These are phyloP conservation scores for Lentinula sp. DNA, from an alignment of 768 basidiomycete species.

Conservation along the genomic window DNA sequence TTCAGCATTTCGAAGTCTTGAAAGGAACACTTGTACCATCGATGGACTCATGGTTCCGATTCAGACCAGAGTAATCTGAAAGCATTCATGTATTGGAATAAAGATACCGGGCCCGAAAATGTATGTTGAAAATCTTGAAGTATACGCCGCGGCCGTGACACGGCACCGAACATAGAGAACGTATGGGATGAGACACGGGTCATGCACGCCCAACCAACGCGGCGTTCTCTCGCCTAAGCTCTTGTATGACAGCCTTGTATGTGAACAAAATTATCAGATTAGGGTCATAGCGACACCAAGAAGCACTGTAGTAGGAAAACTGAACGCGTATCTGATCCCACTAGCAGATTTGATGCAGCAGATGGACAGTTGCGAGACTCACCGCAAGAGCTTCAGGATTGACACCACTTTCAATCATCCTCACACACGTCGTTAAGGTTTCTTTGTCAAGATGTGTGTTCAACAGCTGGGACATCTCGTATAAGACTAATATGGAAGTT, in stretches of 20 bases:
- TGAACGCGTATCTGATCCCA: too few relatives aligned
- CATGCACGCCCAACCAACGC: slow-evolving; percentile 25
- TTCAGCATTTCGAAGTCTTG: too few relatives aligned
- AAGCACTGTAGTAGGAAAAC: too few relatives aligned
- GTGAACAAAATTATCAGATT: neutral
- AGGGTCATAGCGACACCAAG: neutral
- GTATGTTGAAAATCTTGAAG: neutral
- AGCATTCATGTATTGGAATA: neutral
- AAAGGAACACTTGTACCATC: too few relatives aligned
- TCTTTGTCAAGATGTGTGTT: slow-evolving; percentile 88
- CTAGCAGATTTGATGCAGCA: neutral
- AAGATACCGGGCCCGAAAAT: neutral
- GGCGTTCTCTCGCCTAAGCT: slow-evolving; percentile 68
- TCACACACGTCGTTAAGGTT: slow-evolving; percentile 86
- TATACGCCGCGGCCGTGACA: neutral
- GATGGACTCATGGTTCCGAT: neutral
- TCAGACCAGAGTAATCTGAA: neutral
- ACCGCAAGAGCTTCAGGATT: slow-evolving; percentile 92
- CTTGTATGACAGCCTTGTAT: slow-evolving; percentile 74
- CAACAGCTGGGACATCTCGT: slow-evolving; percentile 83
- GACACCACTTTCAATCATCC: slow-evolving; percentile 88
- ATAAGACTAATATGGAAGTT: slow-evolving; percentile 48
- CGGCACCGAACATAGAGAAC: neutral
- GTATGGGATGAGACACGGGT: slow-evolving; percentile 1
- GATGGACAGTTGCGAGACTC: slow-evolving; percentile 21